A percentile compares a stretch with the other conserved stretches of the same genome.
Conservation (phyloP, 2,329 filamentous ascomycete genomes). For the Phyllosticta capitalensis region DNA sequence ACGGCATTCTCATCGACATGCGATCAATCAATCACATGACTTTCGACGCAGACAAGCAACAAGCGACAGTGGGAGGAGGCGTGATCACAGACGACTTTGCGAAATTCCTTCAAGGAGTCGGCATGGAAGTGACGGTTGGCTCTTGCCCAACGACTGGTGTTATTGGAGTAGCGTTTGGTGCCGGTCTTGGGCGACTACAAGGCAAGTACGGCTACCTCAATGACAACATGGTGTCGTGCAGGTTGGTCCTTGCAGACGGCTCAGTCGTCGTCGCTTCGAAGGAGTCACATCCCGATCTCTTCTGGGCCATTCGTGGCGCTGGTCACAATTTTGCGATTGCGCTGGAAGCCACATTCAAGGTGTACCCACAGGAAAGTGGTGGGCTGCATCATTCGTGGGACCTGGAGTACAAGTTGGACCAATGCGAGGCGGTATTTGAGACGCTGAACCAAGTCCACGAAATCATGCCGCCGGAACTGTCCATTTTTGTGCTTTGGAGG, state of each 20-base stretch:
- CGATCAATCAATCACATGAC: not conserved
- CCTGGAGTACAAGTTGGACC: not conserved
- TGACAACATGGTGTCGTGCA: slow-evolving; percentile 14
- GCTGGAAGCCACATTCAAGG: slow-evolving; percentile 10
- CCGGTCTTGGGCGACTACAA: not conserved
- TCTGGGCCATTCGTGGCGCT: slow-evolving; percentile 39
- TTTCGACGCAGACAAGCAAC: not conserved
- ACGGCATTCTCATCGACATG: slow-evolving; percentile 1
- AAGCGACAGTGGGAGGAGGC: not conserved
- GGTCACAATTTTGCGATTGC: slow-evolving; percentile 38
- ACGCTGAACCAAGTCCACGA: not conserved
- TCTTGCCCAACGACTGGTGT: slow-evolving; percentile 1
- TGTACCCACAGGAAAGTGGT: not conserved
- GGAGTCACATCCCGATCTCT: slow-evolving; percentile 38
- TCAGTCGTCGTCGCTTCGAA: slow-evolving; percentile 30
- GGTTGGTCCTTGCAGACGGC: slow-evolving; percentile 34
- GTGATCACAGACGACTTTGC: slow-evolving; percentile 2
- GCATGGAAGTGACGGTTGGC: not conserved
- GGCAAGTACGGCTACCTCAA: slow-evolving; percentile 1
- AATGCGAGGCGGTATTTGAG: not conserved
- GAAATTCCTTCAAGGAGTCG: not conserved
- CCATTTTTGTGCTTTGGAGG: slow-evolving; percentile 1
- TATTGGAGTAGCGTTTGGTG: not conserved
- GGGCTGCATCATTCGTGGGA: slow-evolving; percentile 1
- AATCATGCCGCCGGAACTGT: not conserved